These are phyloP conservation scores for Aspergillus sp. DNA, from an alignment of 2,329 filamentous ascomycete species.

Conservation along the genomic window DNA sequence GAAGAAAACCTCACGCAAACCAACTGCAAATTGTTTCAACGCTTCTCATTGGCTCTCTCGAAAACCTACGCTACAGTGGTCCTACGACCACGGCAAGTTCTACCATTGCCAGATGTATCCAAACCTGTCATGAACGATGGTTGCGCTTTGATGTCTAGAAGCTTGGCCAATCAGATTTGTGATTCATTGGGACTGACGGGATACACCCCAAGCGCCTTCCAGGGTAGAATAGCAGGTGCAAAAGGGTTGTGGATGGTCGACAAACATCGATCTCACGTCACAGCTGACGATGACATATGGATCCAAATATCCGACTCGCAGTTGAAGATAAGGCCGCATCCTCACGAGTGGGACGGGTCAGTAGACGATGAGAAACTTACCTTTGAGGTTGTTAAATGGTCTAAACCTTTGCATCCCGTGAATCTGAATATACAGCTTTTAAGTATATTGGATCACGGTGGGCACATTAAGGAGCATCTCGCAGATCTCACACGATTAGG, in stretches of 20 bases:
- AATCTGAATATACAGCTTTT: constrained; percentile 58
- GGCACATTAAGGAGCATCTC: constrained; percentile 47
- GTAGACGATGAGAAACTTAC: constrained; percentile 52
- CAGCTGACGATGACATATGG: constrained; percentile 46
- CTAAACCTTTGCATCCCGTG: constrained; percentile 46
- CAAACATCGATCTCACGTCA: constrained; percentile 33
- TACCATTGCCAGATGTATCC: constrained; percentile 34
- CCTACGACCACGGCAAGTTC: constrained; percentile 41
- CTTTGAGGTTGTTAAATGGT: constrained; percentile 58
- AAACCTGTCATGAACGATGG: constrained; percentile 52
- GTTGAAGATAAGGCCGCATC: constrained; percentile 55
- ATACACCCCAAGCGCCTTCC: constrained; percentile 54
- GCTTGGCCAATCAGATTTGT: constrained; percentile 52
- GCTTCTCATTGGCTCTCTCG: constrained; percentile 47
- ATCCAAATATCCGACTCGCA: constrained; percentile 61
- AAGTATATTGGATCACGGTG: constrained; percentile 57
- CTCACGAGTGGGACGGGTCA: constrained; percentile 32
- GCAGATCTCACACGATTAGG: constrained; percentile 44
- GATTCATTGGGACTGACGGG: constrained; percentile 43
- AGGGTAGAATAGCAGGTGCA: constrained; percentile 60
- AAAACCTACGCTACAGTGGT: constrained; percentile 45
- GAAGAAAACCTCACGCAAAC: constrained; percentile 39
- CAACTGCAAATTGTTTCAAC: constrained; percentile 50
- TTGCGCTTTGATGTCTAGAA: constrained; percentile 57
- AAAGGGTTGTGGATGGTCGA: constrained; percentile 65